Evolutionary conservation across 176 grass and related monocot species (phyloP), one percentile per base, ranked within the genome.

Genomic region (Triticum urartu): DNA sequence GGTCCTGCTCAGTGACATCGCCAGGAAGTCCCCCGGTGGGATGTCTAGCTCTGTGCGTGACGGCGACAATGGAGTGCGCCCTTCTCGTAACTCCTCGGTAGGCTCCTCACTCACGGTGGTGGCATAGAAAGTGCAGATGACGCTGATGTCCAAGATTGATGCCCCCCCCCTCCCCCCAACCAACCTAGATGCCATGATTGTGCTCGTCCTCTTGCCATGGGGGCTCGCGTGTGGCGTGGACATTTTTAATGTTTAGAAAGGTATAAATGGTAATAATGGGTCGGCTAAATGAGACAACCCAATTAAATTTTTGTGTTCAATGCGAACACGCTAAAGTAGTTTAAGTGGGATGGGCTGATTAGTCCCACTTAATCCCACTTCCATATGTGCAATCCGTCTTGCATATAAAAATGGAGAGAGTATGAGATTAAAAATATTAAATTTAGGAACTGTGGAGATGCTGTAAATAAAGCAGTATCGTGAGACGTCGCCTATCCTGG

Each of bases 31-130:
- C 14, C 34, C n/a, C 3, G 35, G 13, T 13, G 78, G 78, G 2
- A 81, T 59, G 5, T 87, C 38, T 56, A 74, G 22, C 78, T 32
- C 10, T 0, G 78, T 87, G 40, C 68, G 69, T 0, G 65, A 86
- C 8, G 32, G 8, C 4, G 40, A 59, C 18, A 52, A 73, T 28
- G 13, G 67, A 60, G 5, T 12, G 20, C 9, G 25, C 54, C 58
- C 5, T 80, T 80, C 38, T 22, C 68, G 10, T 77, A 64, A 56
- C 56, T 87, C 66, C 67, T 81, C 3, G 85, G 24, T 1, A 68
- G 78, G 14, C 78, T 87, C 58, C 21, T 87, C 13, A 81, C 21
- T 87, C 9, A 81, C 58, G 4, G 69, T 81, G 21, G 43, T 87
- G 14, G 86, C 61, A 58, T 58, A 82, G 33, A 69, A 81, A 70